Conservation (phyloP, 2,329 filamentous ascomycete species). For the Colletotrichum horii region DNA sequence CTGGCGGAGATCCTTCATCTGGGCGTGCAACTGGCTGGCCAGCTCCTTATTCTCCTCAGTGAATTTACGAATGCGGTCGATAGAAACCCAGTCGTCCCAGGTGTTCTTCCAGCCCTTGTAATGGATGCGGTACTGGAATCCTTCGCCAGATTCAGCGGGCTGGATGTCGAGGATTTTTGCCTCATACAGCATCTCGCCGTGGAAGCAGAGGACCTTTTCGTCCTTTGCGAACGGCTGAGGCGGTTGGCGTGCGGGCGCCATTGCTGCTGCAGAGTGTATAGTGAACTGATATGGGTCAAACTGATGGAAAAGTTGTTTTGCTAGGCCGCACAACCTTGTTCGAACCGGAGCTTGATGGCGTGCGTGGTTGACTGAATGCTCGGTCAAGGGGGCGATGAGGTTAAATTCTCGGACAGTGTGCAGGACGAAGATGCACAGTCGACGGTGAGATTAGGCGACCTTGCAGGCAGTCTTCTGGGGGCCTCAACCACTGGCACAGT, state of each 20-base stretch:
- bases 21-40: conserved; percentile 73
- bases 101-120: conserved; percentile 99
- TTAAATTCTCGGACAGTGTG: conserved; percentile 22
- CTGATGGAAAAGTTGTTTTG: not conserved
- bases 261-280: conserved; percentile 22
- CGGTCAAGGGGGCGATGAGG: conserved; percentile 15
- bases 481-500: not conserved
- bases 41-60: conserved; percentile 95
- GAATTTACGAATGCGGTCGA: conserved; percentile 92
- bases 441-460: not conserved
- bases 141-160: conserved; percentile 70
- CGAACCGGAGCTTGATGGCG: not conserved
- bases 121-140: conserved; percentile 89
- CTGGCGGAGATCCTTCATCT: conserved; percentile 66
- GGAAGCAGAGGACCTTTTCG: conserved; percentile 95
- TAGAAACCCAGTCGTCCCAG: conserved; percentile 98
- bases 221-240: conserved; percentile 68
- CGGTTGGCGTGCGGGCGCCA: conserved; percentile 46
- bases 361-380: not conserved
- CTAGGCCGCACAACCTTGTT: not conserved
- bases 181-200: conserved; percentile 96
- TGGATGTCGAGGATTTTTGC: conserved; percentile 88
- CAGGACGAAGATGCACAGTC: not conserved
- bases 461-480: not conserved
- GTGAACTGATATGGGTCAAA: not conserved